Percentiles rank a stretch among this genome's conserved stretches.
Evolutionary conservation across 352 stramenopile species (phyloP).

Genomic region (Pythium volutum): DNA sequence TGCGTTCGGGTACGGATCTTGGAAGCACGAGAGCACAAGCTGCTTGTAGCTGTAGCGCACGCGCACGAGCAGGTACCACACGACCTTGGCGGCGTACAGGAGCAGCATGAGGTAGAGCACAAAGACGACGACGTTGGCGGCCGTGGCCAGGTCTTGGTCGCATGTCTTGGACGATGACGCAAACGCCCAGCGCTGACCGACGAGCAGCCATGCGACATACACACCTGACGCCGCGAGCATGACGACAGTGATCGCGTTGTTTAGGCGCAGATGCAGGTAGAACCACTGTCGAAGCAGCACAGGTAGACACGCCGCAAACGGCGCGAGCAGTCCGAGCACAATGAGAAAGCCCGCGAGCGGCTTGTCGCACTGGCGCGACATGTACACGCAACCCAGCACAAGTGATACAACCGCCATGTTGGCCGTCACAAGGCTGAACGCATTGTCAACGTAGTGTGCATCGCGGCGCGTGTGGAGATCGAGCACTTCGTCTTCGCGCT

Average conservation of each 20-base stretch:
- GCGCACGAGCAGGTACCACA: conserved; percentile 39
- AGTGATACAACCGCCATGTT: conserved; percentile 38
- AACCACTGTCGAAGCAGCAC: conserved; percentile 41
- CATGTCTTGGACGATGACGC: conserved; percentile 30
- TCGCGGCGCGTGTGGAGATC: conserved; percentile 26
- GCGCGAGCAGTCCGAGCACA: conserved; percentile 29
- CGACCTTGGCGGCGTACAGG: conserved; percentile 34
- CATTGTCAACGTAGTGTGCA: conserved; percentile 32
- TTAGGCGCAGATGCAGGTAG: conserved; percentile 36
- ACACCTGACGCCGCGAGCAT: conserved; percentile 23
- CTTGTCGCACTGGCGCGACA: conserved; percentile 25
- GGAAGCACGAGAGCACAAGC: conserved; percentile 31
- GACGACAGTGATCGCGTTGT: conserved; percentile 16
- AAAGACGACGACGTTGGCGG: conserved; percentile 33
- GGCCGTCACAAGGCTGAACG: conserved; percentile 34
- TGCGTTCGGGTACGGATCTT: conserved; percentile 33
- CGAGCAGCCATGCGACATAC: conserved; percentile 31
- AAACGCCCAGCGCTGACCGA: conserved; percentile 37
- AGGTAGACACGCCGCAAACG: conserved; percentile 31
- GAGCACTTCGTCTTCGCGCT: conserved; percentile 22
- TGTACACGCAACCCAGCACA: conserved; percentile 30
- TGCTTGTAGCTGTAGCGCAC: conserved; percentile 32
- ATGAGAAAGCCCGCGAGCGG: conserved; percentile 32
- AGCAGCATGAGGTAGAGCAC: conserved; percentile 30
- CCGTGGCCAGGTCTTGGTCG: conserved; percentile 33